These are phyloP conservation scores for Leccinum angustisporum DNA, from an alignment of 1,284 basidiomycete genomes.

Conservation along the genomic window DNA sequence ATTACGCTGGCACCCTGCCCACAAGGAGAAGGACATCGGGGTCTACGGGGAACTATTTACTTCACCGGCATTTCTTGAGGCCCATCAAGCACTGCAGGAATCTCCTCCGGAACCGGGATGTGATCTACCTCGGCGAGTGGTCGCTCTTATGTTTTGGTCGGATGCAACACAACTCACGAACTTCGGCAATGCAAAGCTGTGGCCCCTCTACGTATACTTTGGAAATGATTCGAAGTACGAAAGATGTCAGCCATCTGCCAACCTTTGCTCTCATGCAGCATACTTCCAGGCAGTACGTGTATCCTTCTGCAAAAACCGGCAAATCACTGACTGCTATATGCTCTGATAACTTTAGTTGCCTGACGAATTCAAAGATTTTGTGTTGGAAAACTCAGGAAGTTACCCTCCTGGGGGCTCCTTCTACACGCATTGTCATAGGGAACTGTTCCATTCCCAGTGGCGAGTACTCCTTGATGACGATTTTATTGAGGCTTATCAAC, in stretches of 20 bases:
- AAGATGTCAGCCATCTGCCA: not conserved
- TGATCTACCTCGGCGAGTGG: not conserved
- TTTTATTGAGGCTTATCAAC: not conserved
- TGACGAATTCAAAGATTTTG: not conserved
- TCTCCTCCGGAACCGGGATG: not conserved
- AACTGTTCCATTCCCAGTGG: not conserved
- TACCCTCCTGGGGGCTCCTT: not conserved
- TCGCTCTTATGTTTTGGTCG: not conserved
- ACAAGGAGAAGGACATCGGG: not conserved
- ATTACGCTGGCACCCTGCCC: not conserved
- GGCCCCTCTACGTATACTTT: not conserved
- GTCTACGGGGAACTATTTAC: not conserved
- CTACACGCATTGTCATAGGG: not conserved
- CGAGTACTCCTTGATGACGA: not conserved
- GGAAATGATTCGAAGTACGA: not conserved
- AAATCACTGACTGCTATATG: not conserved
- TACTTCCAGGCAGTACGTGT: not conserved
- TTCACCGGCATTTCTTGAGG: not conserved
- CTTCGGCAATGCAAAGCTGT: not conserved
- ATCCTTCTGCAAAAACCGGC: not conserved
- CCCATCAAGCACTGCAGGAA: not conserved
- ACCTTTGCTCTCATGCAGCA: not conserved
- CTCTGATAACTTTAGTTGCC: not conserved
- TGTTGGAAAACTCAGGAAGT: not conserved
- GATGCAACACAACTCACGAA: not conserved